These are phyloP conservation scores for Calonectria pseudoturangicola DNA, from an alignment of 2,329 filamentous ascomycete species.

Conservation along the genomic window DNA sequence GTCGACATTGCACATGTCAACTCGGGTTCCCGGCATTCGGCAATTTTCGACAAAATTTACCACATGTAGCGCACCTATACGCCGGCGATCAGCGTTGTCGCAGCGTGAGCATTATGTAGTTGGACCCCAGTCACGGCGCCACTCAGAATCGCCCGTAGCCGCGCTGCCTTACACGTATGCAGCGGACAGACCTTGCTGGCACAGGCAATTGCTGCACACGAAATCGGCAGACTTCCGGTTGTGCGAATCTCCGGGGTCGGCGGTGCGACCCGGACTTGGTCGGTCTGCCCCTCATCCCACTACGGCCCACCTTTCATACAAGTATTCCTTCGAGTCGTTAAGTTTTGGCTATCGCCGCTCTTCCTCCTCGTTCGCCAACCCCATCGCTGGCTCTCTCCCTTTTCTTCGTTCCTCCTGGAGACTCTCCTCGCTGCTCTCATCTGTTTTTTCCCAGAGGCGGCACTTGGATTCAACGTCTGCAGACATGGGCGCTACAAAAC, in stretches of 20 bases:
- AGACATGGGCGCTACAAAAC: slow-evolving; percentile 90
- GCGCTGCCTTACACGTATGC: slow-evolving; percentile 31
- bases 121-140: slow-evolving; percentile 47
- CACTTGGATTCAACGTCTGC: slow-evolving; percentile 69
- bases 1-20: slow-evolving; percentile 17
- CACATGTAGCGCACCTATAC: slow-evolving; percentile 17
- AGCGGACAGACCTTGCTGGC: slow-evolving; percentile 19
- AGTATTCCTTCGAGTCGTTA: slow-evolving; percentile 32
- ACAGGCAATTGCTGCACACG: slow-evolving; percentile 35
- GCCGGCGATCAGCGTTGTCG: slow-evolving; percentile 37
- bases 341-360: slow-evolving; percentile 46
- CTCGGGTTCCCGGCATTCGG: slow-evolving; percentile 31
- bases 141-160: slow-evolving; percentile 41
- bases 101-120: slow-evolving; percentile 49
- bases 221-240: slow-evolving; percentile 44
- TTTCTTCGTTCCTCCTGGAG: slow-evolving; percentile 23
- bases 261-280: slow-evolving; percentile 48
- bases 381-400: slow-evolving; percentile 40
- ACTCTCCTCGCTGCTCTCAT: slow-evolving; percentile 31
- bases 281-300: slow-evolving; percentile 52
- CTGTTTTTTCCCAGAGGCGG: slow-evolving; percentile 48
- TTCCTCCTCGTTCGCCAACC: slow-evolving; percentile 39
- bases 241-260: slow-evolving; percentile 52
- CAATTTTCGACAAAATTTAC: slow-evolving; percentile 27
- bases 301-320: slow-evolving; percentile 42